Conservation (phyloP, 2,329 filamentous ascomycete genomes). For the Pestalotiopsis sp. region DNA sequence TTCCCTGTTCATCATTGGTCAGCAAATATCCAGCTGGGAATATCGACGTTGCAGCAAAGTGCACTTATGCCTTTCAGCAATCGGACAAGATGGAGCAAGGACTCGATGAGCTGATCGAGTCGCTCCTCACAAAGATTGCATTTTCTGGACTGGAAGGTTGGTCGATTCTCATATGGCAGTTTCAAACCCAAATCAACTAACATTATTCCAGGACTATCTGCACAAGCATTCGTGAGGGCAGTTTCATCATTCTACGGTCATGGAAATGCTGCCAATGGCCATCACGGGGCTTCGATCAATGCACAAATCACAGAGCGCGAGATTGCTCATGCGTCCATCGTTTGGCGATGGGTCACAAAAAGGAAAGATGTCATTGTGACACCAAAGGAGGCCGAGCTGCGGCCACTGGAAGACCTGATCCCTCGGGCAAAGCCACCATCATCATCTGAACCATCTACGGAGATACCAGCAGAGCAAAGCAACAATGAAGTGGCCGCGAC, state of each 20-base stretch:
- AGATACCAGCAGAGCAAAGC: not conserved
- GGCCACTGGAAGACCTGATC: slow-evolving; percentile 44
- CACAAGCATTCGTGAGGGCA: slow-evolving; percentile 26
- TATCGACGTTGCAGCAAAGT: not conserved
- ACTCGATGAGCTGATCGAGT: slow-evolving; percentile 48
- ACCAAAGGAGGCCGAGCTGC: slow-evolving; percentile 36
- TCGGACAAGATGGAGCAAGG: slow-evolving; percentile 36
- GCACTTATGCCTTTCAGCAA: slow-evolving; percentile 21
- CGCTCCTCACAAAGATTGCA: slow-evolving; percentile 45
- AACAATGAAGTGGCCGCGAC: not conserved
- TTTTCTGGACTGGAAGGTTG: slow-evolving; percentile 45
- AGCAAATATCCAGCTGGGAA: not conserved
- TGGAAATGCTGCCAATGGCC: not conserved
- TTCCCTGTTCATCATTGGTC: not conserved
- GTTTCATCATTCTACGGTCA: slow-evolving; percentile 27
- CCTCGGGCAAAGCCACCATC: slow-evolving; percentile 33
- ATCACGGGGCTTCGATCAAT: not conserved
- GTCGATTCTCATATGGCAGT: slow-evolving; percentile 20
- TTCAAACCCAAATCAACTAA: slow-evolving; percentile 18
- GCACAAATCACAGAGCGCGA: slow-evolving; percentile 23
- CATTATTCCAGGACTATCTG: slow-evolving; percentile 28
- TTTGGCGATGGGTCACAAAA: slow-evolving; percentile 43
- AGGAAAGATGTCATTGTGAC: slow-evolving; percentile 45
- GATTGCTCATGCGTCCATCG: slow-evolving; percentile 39
- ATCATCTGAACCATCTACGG: not conserved